Evolutionary conservation across 805 yeast species (phyloP), one percentile per base, ranked within the genome.

Genomic region (Monosporozyma siamensis): DNA sequence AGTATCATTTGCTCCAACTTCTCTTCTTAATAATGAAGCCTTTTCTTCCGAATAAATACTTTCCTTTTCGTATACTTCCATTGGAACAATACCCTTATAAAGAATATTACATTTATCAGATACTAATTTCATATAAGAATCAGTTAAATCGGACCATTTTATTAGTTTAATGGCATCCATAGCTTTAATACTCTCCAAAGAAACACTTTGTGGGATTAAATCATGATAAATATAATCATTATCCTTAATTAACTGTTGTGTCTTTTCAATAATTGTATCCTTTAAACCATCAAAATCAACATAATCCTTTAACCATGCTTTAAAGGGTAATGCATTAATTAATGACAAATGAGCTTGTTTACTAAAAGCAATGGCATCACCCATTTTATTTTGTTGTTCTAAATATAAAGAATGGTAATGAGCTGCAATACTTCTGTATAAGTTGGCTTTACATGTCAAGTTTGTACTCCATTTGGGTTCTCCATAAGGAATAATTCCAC

Each of bases 201-300:
- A 51, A 2, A 49, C 74, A 24, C 64, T 63, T 4, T 75, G 66
- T 1, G 96, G 95, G 11, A 89, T 66, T 1, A 69, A 53, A 17
- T 82, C 90, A 61, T 92, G 95, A 56, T 85, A 90, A 29, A 90
- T 85, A 52, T 78, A 81, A 57, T 90, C 97, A 55, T 90, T 90
- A 56, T 90, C 97, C 50, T 83, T 87, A 21, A 73, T 78, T 51
- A 85, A 52, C 2, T 60, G 51, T 22, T 58, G 59, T 11, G 66
- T 48, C 39, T 70, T 67, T 12, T 59, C 61, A 14, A 68, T 70
- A 4, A 60, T 48, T 3, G 61, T 43, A 3, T 63, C 56, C 31
- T 62, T 58, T 32, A 63, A 55, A 1, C 52, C 46, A 17, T 60
- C 61, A 29, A 55, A 55, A 40, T 67, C 70, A 24, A 51, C 61